Evolutionary conservation across 352 stramenopile species (phyloP), one percentile per base, ranked within the genome.

Genomic region (Pythium sukuiense): DNA sequence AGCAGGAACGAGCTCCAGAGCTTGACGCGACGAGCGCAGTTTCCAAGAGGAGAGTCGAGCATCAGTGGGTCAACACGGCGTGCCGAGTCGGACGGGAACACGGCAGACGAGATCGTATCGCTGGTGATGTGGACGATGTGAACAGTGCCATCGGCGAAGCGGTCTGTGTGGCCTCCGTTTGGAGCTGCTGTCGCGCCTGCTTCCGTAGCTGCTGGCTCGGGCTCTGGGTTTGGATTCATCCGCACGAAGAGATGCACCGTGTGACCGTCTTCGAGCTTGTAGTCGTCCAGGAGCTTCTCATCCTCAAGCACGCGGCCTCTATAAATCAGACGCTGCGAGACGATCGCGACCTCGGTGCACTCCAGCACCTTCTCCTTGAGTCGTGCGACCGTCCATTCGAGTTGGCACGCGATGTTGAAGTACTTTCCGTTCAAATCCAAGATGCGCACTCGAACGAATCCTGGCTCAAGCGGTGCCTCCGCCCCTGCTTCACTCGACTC

Each of bases 181-280:
- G 70, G 70, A 55, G 59, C 73, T 2, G 27, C 1, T 60, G 53
- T 35, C 71, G 75, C n/a, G 74, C 18, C 52, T 1, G 41, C 39
- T 12, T 50, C 37, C 2, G 32, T 46, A 8, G 60, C 50, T 8
- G 46, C 53, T n/a, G 81, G 77, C 61, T 92, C 81, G 0, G 81
- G 70, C 43, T 93, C 85, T 5, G 83, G 79, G 8, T 71, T 83
- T n/a, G 74, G 74, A 1, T 76, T 77, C 72, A 85, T 72, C 20
- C 88, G 77, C 45, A 96, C 90, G 55, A 98, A 96, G 62, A 97
- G 73, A 67, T 98, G 92, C 46, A 98, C 81, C 9, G 87, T 97
- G 65, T 97, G 89, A 9, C 90, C 92, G 43, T 96, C 81, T 61
- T 97, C 91, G 4, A 98, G 81, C 52, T 96, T 95, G 72, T 97